Conservation (phyloP, 306 rosid genomes). For the Vachellia pachyceras region DNA sequence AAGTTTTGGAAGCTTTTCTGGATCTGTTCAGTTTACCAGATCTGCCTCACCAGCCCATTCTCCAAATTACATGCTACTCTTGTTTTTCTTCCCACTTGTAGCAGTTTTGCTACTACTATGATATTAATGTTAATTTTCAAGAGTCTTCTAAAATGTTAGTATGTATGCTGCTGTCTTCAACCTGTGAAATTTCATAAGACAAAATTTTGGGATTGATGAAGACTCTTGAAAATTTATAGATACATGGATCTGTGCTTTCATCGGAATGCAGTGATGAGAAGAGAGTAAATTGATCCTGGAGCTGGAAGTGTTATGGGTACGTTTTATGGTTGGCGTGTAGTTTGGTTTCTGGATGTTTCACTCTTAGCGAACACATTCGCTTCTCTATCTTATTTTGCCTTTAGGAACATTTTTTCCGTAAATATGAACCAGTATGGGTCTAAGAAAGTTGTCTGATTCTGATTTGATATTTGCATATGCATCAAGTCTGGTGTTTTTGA, state of each 20-base stretch:
- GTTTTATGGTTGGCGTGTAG: constrained; percentile 22
- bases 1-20: constrained; percentile 70
- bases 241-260: constrained; percentile 40
- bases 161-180: constrained; percentile 46
- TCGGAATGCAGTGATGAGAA: not conserved
- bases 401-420: constrained; percentile 2
- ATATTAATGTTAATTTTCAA: constrained; percentile 31
- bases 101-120: constrained; percentile 45
- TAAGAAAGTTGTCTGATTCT: not conserved
- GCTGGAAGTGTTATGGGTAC: constrained; percentile 57
- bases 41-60: constrained; percentile 60
- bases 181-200: constrained; percentile 35
- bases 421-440: not conserved
- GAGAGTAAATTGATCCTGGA: not conserved
- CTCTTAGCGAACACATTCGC: constrained; percentile 16
- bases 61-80: constrained; percentile 43
- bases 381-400: constrained; percentile 27
- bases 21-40: constrained; percentile 80
- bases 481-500: constrained; percentile 22
- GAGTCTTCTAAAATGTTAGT: constrained; percentile 43
- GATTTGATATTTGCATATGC: constrained; percentile 19
- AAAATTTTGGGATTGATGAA: constrained; percentile 40
- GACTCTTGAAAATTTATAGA: too few species aligned
- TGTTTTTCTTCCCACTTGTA: constrained; percentile 53
- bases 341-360: constrained; percentile 25